Base-by-base conservation (phyloP, 2,329 filamentous ascomycete genomes). In the Talaromyces sp. region DNA sequence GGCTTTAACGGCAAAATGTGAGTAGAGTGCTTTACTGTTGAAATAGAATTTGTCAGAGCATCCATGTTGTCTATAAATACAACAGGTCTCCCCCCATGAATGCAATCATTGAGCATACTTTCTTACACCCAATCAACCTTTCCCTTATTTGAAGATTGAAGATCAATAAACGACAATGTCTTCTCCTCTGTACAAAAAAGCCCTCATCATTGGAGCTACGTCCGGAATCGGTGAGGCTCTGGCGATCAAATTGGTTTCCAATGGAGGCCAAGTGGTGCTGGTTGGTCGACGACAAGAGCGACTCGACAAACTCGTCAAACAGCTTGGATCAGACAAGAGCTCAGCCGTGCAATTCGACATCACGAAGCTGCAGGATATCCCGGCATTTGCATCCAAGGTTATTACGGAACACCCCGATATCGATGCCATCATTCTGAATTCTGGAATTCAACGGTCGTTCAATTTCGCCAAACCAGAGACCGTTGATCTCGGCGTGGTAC, bases 201-300 rank as follows among this genome's bases (percentile, higher is more conserved):
- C 81, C 19, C 75, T 83, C 8, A 67, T 84, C 28, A 70, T 83
- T 9, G 81, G 81, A n/a, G 81, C 80, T 37, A 75, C 72, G 6
- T 70, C 69, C 28, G 74, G 73, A 21, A 77, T 76, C 52, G 75
- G 81, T 51, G 70, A 75, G 61, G 79, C 79, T 5, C 73, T 83
- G 13, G 78, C 80, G 3, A 71, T 75, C 31, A 77, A 75, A 62
- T 68, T 83, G 21, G 69, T 83, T 8, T 64, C 75, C 50, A 75
- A 78, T 60, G 79, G 77, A 33, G 75, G 74, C 57, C 70, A 71
- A 17, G 75, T 81, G 39, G 76, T 83, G 40, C 72, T 79, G 2
- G 74, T 78, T 5, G 81, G 81, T 3, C 71, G 81, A 8, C 69
- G 81, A 57, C 74, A 81, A 64, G 78, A 81, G 58, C 78, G 78